Evolutionary conservation across 306 rosid species (phyloP).

Genomic region (Cicer yamashitae): DNA sequence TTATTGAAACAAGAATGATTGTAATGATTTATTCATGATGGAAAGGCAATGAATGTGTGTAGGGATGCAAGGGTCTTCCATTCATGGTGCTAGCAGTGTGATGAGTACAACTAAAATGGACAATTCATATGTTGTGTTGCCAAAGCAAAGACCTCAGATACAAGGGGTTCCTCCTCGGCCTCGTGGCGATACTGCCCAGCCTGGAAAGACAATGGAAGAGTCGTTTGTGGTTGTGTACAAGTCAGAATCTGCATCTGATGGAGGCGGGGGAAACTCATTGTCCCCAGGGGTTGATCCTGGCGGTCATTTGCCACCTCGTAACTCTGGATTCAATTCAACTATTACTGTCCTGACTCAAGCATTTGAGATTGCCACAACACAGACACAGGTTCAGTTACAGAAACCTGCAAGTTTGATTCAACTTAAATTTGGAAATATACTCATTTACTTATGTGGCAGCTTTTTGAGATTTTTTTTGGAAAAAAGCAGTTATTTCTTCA

Average conservation of each 20-base stretch:
- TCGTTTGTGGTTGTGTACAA: conserved; percentile 91
- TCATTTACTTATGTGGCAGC: neutral
- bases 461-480: neutral
- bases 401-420: conserved; percentile 4
- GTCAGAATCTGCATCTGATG: conserved; percentile 82
- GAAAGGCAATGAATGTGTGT: conserved; percentile 45
- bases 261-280: conserved; percentile 63
- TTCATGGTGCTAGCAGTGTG: conserved; percentile 80
- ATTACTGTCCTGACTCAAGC: conserved; percentile 80
- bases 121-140: conserved; percentile 85
- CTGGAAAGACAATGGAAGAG: conserved; percentile 89
- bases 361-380: conserved; percentile 91
- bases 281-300: conserved; percentile 60
- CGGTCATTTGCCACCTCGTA: conserved; percentile 68
- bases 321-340: conserved; percentile 80
- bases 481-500: neutral
- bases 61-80: conserved; percentile 91
- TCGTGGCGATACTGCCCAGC: conserved; percentile 60
- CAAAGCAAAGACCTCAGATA: conserved; percentile 68
- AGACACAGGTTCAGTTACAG: conserved; percentile 74
- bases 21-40: conserved; percentile 5
- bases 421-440: conserved; percentile 1
- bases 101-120: conserved; percentile 82
- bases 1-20: conserved; percentile 1
- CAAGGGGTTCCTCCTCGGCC: conserved; percentile 79